These are phyloP conservation scores for Volvox carteri DNA, from an alignment of 163 green algal genomes.

Conservation along the genomic window DNA sequence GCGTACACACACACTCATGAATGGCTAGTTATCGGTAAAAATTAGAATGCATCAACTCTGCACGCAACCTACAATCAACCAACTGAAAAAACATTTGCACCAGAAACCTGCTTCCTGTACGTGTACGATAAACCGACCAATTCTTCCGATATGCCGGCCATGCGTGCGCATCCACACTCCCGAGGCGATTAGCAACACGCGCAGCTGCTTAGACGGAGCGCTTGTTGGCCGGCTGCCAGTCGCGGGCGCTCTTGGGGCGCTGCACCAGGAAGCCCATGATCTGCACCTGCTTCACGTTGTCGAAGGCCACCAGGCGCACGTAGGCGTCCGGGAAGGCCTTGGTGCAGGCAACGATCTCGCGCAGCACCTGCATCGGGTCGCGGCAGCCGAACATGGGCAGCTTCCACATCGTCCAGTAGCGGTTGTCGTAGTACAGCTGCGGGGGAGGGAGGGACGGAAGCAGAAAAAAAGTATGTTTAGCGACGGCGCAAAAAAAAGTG, in stretches of 20 bases:
- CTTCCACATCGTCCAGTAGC: constrained; percentile 98
- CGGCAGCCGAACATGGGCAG: constrained; percentile 99
- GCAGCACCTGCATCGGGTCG: constrained; percentile 87
- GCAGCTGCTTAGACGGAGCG: constrained; percentile 62
- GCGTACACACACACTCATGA: no score
- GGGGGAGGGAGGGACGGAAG: neutral
- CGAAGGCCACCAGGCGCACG: constrained; percentile 90
- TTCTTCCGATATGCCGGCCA: no score
- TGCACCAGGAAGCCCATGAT: constrained; percentile 92
- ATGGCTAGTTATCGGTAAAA: no score
- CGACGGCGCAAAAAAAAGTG: neutral
- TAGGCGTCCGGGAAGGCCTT: constrained; percentile 91
- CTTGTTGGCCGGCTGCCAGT: constrained; percentile 70
- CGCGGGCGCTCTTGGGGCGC: constrained; percentile 79
- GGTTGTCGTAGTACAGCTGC: constrained; percentile 95
- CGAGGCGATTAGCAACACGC: no score
- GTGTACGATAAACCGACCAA: no score
- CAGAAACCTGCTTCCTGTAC: no score
- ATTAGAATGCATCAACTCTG: no score
- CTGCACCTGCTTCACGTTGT: constrained; percentile 88
- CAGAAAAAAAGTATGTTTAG: neutral
- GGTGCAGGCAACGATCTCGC: constrained; percentile 82
- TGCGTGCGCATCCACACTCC: no score
- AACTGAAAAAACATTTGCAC: no score
- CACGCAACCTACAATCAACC: no score